These are phyloP conservation scores for Orbilia ellipsospora DNA, from an alignment of 2,329 filamentous ascomycete genomes.

Conservation along the genomic window DNA sequence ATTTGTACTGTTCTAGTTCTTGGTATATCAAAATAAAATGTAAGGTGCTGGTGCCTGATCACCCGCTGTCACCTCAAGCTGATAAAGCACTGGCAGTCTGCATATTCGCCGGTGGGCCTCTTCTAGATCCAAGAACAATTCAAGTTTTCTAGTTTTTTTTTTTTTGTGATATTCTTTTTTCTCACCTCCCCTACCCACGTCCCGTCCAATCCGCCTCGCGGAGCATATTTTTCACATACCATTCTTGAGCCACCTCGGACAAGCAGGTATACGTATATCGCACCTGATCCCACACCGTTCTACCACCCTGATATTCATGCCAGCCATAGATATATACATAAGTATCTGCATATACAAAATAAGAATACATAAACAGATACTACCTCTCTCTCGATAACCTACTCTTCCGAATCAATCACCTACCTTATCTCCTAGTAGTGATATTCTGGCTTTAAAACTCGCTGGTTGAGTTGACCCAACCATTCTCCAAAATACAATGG, in stretches of 20 bases:
- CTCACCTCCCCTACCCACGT: background rate
- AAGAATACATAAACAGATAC: slow-evolving; percentile 18
- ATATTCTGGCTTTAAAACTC: slow-evolving; percentile 39
- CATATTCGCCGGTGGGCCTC: slow-evolving; percentile 28
- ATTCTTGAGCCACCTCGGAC: slow-evolving; percentile 48
- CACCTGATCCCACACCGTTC: slow-evolving; percentile 30
- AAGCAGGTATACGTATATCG: slow-evolving; percentile 7
- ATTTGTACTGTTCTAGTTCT: background rate
- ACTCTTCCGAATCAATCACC: background rate
- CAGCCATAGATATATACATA: slow-evolving; percentile 1
- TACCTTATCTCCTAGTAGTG: background rate
- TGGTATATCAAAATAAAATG: slow-evolving; percentile 36
- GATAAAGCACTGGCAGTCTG: slow-evolving; percentile 51
- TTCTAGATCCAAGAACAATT: slow-evolving; percentile 49
- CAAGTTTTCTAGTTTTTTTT: slow-evolving; percentile 18
- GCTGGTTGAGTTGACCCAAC: slow-evolving; percentile 29
- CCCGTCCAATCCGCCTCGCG: slow-evolving; percentile 23
- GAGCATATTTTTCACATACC: slow-evolving; percentile 53
- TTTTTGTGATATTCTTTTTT: slow-evolving; percentile 23
- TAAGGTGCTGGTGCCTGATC: slow-evolving; percentile 49
- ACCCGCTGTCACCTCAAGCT: slow-evolving; percentile 38
- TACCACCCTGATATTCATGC: no score
- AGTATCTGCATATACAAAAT: background rate
- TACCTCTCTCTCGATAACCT: background rate
- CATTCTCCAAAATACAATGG: slow-evolving; percentile 2